Evolutionary conservation across 345 rosid species (phyloP).

Genomic region (Murraya paniculata): DNA sequence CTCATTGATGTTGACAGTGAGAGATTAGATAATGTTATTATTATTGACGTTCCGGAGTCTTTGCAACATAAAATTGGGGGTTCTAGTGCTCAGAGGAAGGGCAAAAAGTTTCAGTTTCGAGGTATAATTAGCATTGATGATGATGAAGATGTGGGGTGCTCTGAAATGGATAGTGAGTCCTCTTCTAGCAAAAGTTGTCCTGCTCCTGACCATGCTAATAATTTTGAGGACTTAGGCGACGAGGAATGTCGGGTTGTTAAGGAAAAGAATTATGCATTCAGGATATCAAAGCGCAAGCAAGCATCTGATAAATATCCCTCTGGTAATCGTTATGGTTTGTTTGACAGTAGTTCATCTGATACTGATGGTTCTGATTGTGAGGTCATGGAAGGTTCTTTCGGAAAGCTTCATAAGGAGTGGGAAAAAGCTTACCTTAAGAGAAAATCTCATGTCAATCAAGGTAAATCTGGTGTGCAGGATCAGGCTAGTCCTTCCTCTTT

Average conservation of each 20-base stretch:
- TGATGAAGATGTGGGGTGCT: slow-evolving; percentile 32
- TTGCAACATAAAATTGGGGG: slow-evolving; percentile 31
- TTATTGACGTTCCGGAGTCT: slow-evolving; percentile 63
- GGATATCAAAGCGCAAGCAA: slow-evolving; percentile 43
- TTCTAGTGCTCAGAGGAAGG: slow-evolving; percentile 27
- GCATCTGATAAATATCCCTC: slow-evolving; percentile 20
- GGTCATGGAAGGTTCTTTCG: slow-evolving; percentile 56
- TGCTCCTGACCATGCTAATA: slow-evolving; percentile 19
- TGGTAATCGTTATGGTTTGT: slow-evolving; percentile 47
- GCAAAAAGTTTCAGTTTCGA: slow-evolving; percentile 30
- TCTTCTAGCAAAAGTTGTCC: slow-evolving; percentile 34
- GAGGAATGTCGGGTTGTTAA: slow-evolving; percentile 43
- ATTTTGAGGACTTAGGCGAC: slow-evolving; percentile 24
- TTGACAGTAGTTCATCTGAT: slow-evolving; percentile 35
- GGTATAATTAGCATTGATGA: slow-evolving; percentile 69
- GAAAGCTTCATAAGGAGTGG: slow-evolving; percentile 63
- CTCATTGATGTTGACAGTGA: slow-evolving; percentile 67
- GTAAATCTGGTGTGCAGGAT: slow-evolving; percentile 27
- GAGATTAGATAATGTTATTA: slow-evolving; percentile 43
- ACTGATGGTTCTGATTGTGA: slow-evolving; percentile 71
- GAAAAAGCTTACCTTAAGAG: slow-evolving; percentile 49
- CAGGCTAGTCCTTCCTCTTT: slow-evolving; percentile 29
- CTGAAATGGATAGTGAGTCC: slow-evolving; percentile 35
- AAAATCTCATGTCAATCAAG: slow-evolving; percentile 29
- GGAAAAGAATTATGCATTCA: slow-evolving; percentile 37